Evolutionary conservation across 2,329 filamentous ascomycete species (phyloP), one percentile per base, ranked within the genome.

Genomic region (Pyrenophora seminiperda): DNA sequence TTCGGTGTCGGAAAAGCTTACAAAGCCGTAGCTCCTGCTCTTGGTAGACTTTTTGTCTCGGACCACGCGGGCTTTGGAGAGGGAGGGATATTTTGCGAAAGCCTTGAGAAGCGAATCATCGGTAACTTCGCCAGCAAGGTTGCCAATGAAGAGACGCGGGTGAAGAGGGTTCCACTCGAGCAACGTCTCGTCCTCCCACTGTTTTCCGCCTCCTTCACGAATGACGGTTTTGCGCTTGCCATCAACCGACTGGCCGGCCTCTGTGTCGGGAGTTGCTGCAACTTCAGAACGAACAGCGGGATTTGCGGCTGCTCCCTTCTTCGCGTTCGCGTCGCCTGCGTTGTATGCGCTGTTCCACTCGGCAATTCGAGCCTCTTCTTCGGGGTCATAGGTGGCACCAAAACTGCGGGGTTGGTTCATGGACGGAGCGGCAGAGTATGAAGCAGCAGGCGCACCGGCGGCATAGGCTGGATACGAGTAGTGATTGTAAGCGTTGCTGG

Each of bases 81-180:
- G 85, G 1, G 91, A 95, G 14, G 84, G 81, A 81, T 95, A 99
- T 51, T 88, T 86, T 15, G 90, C 81, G 66, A 99, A 99, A 2
- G 94, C 94, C 76, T 99, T 99, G 65, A 94, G 81, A 9, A 99
- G 81, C 1, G 90, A 94, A 47, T 99, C 94, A 73, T 99, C 94
- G 1, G 94, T 99, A 22, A 96, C 94, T 78, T 99, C 94, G 61
- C 94, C 94, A 32, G 94, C 94, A 42, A 99, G 83, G 73, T 99
- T 99, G 58, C 94, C 94, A 13, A 97, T 91, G 73, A 97, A 97
- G 34, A 99, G 84, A 29, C 94, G 90, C 67, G 96, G 89, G 71
- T 99, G 94, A 20, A 89, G 84, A 1, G 93, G 93, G 68, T 97
- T 92, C 94, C 94, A 99, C 72, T 97, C 94, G 2, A 97, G 83